Evolutionary conservation across 495 filamentous ascomycete genomes (phyloP), one percentile per base, ranked within the genome.

Genomic region (Thozetella sp.): DNA sequence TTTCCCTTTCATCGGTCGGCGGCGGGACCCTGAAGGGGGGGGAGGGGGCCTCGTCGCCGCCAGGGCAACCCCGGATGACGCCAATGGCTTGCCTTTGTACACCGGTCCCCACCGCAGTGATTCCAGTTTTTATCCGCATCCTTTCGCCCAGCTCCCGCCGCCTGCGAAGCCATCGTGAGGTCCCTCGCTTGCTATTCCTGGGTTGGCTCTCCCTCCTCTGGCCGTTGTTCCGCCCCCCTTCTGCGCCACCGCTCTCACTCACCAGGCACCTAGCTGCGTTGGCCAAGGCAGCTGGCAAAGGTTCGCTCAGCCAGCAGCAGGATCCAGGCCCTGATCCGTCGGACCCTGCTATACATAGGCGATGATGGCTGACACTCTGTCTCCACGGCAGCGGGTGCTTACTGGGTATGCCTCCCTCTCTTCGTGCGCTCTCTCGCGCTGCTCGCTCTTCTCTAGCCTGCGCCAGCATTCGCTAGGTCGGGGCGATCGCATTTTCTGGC

Each of bases 71-170:
- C 9, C 4, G 4, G 9, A 48, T 48, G 43, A 48, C 43, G 43
- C 43, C 43, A 48, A 48, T 48, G 43, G 43, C 9, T 15, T 37
- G 30, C 11, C 43, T 19, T 20, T 19, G 12, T 48, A n/a, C 20
- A 10, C 20, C 43, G 43, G 43, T 19, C 43, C 12, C 10, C 6
- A n/a, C 43, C 43, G 20, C n/a, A 13, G 6, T 19, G 9, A 48
- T 48, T 48, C n/a, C 43, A 13, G 43, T 48, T 48, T 48, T 48
- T 48, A 48, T n/a, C 43, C 43, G 43, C 43, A 48, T 48, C 43
- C 43, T n/a, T 48, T 48, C 10, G 43, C 20, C 43, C 43, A n/a
- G n/a, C 20, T 48, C 20, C 3, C 3, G 6, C 20, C 11, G 6
- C 20, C 43, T 10, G 4, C 20, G 43, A 37, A 15, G 30, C 30